Evolutionary conservation across 257 asterid species (phyloP).

Genomic region (Avicennia marina): DNA sequence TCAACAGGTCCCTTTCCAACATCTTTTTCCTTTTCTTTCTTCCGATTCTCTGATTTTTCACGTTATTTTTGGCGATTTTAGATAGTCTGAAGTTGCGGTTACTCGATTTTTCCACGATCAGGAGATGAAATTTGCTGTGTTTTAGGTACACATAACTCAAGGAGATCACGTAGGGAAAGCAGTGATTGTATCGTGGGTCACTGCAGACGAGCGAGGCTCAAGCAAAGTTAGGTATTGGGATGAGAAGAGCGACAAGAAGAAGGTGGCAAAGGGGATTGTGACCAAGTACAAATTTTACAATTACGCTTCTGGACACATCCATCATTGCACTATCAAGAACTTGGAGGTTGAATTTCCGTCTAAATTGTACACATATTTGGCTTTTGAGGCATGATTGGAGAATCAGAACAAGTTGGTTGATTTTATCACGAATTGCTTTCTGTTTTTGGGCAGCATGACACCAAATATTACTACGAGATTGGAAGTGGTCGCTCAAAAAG

Average conservation of each 20-base stretch:
- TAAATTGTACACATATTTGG: background rate
- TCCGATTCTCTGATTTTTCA: background rate
- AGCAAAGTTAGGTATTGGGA: slow-evolving; percentile 53
- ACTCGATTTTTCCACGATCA: background rate
- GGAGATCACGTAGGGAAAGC: slow-evolving; percentile 85
- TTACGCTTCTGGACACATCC: slow-evolving; percentile 83
- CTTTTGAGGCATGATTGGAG: background rate
- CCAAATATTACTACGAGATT: slow-evolving; percentile 73
- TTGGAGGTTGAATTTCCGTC: slow-evolving; percentile 40
- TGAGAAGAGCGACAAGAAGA: slow-evolving; percentile 34
- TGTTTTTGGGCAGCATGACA: slow-evolving; percentile 43
- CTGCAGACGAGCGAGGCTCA: slow-evolving; percentile 69
- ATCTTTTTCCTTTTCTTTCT: background rate
- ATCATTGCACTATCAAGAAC: slow-evolving; percentile 49
- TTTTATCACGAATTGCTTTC: background rate
- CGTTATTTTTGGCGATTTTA: background rate
- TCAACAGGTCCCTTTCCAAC: slow-evolving; percentile 53
- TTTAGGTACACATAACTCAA: slow-evolving; percentile 87
- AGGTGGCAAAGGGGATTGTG: slow-evolving; percentile 34
- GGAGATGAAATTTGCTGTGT: background rate
- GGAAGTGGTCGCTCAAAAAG: slow-evolving; percentile 51
- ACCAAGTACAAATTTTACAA: slow-evolving; percentile 52
- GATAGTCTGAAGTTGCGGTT: background rate
- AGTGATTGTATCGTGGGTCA: slow-evolving; percentile 90
- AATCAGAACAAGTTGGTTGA: background rate